phyloP scores from a whole-genome alignment of 2,329 filamentous ascomycete genomes.

The Cladosporium austrohemisphaericum region DNA sequence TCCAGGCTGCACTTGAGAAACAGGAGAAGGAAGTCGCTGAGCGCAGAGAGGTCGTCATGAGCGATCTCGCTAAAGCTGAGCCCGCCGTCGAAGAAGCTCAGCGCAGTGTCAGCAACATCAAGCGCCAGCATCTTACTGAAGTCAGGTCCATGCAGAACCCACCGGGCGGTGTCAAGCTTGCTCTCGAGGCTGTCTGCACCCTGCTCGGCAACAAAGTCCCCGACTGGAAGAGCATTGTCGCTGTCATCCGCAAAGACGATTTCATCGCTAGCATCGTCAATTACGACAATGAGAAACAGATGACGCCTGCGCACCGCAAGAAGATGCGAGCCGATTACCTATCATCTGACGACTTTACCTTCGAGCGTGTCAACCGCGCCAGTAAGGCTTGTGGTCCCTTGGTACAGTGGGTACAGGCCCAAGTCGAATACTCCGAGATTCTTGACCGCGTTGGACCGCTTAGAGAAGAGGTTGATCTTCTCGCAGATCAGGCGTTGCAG shows the following conservation, averaged over 20 bases:
- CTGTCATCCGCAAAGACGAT: conserved; percentile 83
- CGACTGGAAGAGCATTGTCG: conserved; percentile 88
- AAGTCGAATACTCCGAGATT: conserved; percentile 97
- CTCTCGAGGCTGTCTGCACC: conserved; percentile 93
- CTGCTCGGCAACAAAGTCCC: conserved; percentile 84
- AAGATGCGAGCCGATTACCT: conserved; percentile 94
- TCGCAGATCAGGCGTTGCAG: conserved; percentile 84
- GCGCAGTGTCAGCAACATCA: conserved; percentile 97
- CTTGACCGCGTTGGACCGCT: conserved; percentile 89
- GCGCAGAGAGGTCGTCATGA: conserved; percentile 77
- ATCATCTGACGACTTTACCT: conserved; percentile 91
- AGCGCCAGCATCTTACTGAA: conserved; percentile 93
- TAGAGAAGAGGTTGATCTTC: conserved; percentile 78
- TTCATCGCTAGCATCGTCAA: conserved; percentile 98
- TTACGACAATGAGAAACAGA: conserved; percentile 92
- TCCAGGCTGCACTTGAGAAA: conserved; percentile 79
- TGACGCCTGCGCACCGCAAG: conserved; percentile 75
- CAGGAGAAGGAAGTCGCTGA: conserved; percentile 84
- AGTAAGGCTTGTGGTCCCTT: conserved; percentile 95
- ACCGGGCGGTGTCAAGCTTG: conserved; percentile 82
- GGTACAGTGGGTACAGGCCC: conserved; percentile 94
- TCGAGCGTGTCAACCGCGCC: conserved; percentile 91
- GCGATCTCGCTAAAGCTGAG: conserved; percentile 85
- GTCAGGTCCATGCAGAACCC: conserved; percentile 95
- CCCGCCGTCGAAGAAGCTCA: conserved; percentile 90